Percentiles rank a stretch among this genome's conserved stretches.
phyloP scores from a whole-genome alignment of 2,329 filamentous ascomycete species.

The Xylariomycetidae sp. region DNA sequence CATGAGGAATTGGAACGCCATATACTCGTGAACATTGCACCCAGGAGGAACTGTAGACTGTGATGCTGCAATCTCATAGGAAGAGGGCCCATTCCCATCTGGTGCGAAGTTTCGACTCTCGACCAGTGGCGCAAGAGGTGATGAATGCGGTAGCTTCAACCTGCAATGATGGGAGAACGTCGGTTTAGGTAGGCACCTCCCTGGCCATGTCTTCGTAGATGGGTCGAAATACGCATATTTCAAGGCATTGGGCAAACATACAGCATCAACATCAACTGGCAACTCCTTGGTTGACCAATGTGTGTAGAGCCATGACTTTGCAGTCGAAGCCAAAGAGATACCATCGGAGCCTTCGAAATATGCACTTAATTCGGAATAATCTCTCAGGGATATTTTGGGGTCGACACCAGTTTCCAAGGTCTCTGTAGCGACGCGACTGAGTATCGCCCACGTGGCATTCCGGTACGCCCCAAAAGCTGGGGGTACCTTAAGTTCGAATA shows the following conservation, averaged over 20 bases:
- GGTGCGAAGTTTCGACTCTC: slow-evolving; percentile 21
- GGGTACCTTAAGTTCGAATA: slow-evolving; percentile 38
- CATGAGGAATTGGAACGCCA: slow-evolving; percentile 44
- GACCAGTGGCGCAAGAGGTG: slow-evolving; percentile 30
- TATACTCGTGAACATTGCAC: slow-evolving; percentile 47
- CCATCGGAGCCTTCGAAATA: slow-evolving; percentile 6
- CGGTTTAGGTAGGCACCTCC: slow-evolving; percentile 27
- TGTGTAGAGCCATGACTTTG: slow-evolving; percentile 25
- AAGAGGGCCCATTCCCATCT: slow-evolving; percentile 38
- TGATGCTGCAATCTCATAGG: slow-evolving; percentile 47
- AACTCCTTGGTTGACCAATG: slow-evolving; percentile 42
- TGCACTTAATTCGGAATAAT: slow-evolving; percentile 12
- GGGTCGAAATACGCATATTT: slow-evolving; percentile 44
- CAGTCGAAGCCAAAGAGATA: slow-evolving; percentile 13
- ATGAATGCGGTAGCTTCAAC: slow-evolving; percentile 30
- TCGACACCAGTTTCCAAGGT: slow-evolving; percentile 7
- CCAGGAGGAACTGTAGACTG: slow-evolving; percentile 42
- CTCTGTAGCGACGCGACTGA: slow-evolving; percentile 23
- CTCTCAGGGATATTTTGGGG: slow-evolving; percentile 11
- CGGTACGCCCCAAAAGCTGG: slow-evolving; percentile 32
- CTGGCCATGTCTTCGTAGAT: slow-evolving; percentile 32
- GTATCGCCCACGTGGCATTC: slow-evolving; percentile 36
- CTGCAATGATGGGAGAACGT: slow-evolving; percentile 41
- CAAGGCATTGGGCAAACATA: slow-evolving; percentile 43
- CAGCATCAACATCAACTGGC: slow-evolving; percentile 32